phyloP scores from a whole-genome alignment of 2,329 filamentous ascomycete species.

The Alternaria arbusti region DNA sequence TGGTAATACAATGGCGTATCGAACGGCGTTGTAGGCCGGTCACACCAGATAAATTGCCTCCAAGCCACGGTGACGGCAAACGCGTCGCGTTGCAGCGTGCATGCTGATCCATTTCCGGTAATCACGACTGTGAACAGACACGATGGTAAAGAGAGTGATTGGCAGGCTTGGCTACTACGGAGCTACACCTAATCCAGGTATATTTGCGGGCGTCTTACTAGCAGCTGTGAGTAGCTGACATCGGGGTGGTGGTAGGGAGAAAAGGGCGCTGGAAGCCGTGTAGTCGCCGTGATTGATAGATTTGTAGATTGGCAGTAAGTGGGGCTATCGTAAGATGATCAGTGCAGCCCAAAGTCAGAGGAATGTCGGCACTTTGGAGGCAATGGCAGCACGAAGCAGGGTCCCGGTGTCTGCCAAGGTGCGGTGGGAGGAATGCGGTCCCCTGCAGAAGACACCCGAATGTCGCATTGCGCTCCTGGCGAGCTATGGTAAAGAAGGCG shows the following conservation, averaged over 20 bases:
- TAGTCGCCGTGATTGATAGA: neutral
- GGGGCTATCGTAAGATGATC: slow-evolving; percentile 5
- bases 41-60: slow-evolving; percentile 9
- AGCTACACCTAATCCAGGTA: slow-evolving; percentile 1
- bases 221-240: neutral
- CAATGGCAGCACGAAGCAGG: slow-evolving; percentile 1
- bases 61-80: slow-evolving; percentile 11
- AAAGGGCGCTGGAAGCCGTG: neutral
- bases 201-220: neutral
- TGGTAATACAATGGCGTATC: slow-evolving; percentile 7
- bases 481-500: slow-evolving; percentile 3
- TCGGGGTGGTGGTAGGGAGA: neutral
- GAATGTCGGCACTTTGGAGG: neutral
- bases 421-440: neutral
- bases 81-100: slow-evolving; percentile 20
- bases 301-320: neutral
- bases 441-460: neutral
- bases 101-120: slow-evolving; percentile 29
- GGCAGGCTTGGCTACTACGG: neutral
- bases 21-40: slow-evolving; percentile 10
- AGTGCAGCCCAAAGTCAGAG: neutral
- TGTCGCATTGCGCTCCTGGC: neutral
- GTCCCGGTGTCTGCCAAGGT: neutral
- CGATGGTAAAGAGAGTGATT: slow-evolving; percentile 1
- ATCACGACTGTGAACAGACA: slow-evolving; percentile 34